A percentile compares a stretch with the other conserved stretches of the same genome.
These are phyloP conservation scores for Piloderma croceum DNA, from an alignment of 768 basidiomycete species.

Conservation along the genomic window DNA sequence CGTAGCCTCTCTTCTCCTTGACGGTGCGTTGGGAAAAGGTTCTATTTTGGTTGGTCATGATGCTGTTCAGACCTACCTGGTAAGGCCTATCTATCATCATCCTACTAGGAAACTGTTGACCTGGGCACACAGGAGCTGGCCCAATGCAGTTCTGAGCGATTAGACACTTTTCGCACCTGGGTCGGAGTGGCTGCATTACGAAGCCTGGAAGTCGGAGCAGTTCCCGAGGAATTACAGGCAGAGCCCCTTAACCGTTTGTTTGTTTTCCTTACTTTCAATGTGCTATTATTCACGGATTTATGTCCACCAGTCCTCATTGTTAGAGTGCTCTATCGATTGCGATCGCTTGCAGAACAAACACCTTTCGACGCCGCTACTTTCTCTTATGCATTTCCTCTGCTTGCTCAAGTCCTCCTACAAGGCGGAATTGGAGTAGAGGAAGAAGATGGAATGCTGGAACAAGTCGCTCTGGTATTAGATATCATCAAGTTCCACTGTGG, in stretches of 20 bases:
- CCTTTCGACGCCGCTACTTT: constrained; percentile 86
- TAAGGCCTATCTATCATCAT: constrained; percentile 30
- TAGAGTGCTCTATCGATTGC: constrained; percentile 80
- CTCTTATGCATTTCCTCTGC: constrained; percentile 71
- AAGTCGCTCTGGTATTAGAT: constrained; percentile 69
- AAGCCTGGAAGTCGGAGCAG: constrained; percentile 53
- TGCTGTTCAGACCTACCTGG: constrained; percentile 77
- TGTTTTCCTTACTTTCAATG: neutral
- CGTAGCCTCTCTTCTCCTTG: constrained; percentile 56
- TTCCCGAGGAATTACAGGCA: constrained; percentile 67
- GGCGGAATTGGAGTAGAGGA: constrained; percentile 66
- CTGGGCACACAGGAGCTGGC: constrained; percentile 51
- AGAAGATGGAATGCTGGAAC: constrained; percentile 74
- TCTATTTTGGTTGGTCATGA: constrained; percentile 52
- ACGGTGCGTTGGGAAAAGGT: constrained; percentile 58
- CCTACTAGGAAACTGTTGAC: neutral
- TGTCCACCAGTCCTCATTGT: constrained; percentile 59
- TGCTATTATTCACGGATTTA: constrained; percentile 1
- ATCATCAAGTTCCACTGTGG: constrained; percentile 66
- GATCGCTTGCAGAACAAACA: constrained; percentile 72
- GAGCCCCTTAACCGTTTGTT: constrained; percentile 64
- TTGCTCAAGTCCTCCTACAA: constrained; percentile 58
- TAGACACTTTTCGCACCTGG: constrained; percentile 65
- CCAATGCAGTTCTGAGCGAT: constrained; percentile 64
- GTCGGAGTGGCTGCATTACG: constrained; percentile 82